Conservation (phyloP, 2,329 filamentous ascomycete genomes). For the Ascomycota sp. region DNA sequence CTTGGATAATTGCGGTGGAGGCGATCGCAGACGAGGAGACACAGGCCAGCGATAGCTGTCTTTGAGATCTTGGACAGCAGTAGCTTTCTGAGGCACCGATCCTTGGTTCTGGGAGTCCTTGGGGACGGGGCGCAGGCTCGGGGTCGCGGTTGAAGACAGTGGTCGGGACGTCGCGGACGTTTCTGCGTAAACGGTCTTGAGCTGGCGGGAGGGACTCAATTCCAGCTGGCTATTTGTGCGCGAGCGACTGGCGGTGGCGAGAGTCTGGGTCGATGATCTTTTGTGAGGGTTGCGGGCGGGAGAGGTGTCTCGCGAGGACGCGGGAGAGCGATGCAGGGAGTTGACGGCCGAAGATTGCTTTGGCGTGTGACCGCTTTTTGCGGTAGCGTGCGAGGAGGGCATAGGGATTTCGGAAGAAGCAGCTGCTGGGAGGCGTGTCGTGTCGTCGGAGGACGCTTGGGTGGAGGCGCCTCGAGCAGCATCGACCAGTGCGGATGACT, state of each 20-base stretch:
- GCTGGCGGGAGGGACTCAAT: slow-evolving; percentile 36
- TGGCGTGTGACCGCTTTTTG: slow-evolving; percentile 11
- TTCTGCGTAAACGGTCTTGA: slow-evolving; percentile 31
- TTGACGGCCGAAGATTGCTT: slow-evolving; percentile 17
- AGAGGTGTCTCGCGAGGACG: slow-evolving; percentile 25
- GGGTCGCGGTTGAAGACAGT: slow-evolving; percentile 46
- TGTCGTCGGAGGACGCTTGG: slow-evolving; percentile 4
- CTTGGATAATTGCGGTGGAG: slow-evolving; percentile 38
- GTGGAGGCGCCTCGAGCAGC: slow-evolving; percentile 3
- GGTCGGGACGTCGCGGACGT: slow-evolving; percentile 44
- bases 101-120: slow-evolving; percentile 42
- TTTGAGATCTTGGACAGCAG: slow-evolving; percentile 25
- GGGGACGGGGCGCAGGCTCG: slow-evolving; percentile 38
- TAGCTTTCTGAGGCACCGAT: slow-evolving; percentile 42
- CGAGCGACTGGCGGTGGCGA: slow-evolving; percentile 24
- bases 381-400: slow-evolving; percentile 4
- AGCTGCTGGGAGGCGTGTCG: slow-evolving; percentile 4
- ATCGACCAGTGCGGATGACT: slow-evolving; percentile 8
- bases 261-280: slow-evolving; percentile 14
- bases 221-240: slow-evolving; percentile 47
- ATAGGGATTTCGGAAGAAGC: slow-evolving; percentile 2
- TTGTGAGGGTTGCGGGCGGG: slow-evolving; percentile 20
- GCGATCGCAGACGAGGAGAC: slow-evolving; percentile 59
- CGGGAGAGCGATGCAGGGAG: slow-evolving; percentile 16
- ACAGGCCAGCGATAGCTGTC: slow-evolving; percentile 53